Conservation (phyloP, 176 grass and related monocot genomes). For the Triticum timopheevii region DNA sequence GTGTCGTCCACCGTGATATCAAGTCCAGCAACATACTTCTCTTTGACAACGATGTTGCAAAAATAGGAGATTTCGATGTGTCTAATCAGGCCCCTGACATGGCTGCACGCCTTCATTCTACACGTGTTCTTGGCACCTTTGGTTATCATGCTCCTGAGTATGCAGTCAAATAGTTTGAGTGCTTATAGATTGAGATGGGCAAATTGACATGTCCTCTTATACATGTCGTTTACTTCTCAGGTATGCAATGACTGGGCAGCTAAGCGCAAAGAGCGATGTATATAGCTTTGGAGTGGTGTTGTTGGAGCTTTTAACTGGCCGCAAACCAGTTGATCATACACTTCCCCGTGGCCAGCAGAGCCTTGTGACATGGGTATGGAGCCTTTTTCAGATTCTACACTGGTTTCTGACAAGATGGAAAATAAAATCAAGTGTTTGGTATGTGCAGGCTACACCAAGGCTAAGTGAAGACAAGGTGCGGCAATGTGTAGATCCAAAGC, state of each 20-base stretch:
- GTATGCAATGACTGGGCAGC: not conserved
- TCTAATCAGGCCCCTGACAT: not conserved
- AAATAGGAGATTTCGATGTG: slow-evolving; percentile 43
- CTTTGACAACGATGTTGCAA: slow-evolving; percentile 48
- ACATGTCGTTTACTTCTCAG: not conserved
- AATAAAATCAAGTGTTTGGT: too few relatives aligned
- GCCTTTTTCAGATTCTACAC: too few relatives aligned
- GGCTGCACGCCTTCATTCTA: not conserved
- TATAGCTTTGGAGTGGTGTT: not conserved
- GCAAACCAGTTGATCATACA: not conserved
- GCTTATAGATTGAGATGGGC: not conserved
- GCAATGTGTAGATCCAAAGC: too few relatives aligned
- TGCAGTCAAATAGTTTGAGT: not conserved
- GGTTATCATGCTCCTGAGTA: not conserved
- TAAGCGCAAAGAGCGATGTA: not conserved
- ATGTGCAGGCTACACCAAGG: too few relatives aligned
- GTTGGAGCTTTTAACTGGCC: not conserved
- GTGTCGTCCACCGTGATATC: slow-evolving; percentile 46
- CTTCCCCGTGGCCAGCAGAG: too few relatives aligned
- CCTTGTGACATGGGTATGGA: too few relatives aligned
- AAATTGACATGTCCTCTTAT: not conserved
- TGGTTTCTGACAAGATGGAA: too few relatives aligned
- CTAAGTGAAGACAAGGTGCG: too few relatives aligned
- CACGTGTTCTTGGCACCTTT: too few relatives aligned
- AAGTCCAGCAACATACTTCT: slow-evolving; percentile 68